Evolutionary conservation across 192 early-diverging fungal genomes (phyloP), one percentile per base, ranked within the genome.

Genomic region (Coemansia guatemalensis): DNA sequence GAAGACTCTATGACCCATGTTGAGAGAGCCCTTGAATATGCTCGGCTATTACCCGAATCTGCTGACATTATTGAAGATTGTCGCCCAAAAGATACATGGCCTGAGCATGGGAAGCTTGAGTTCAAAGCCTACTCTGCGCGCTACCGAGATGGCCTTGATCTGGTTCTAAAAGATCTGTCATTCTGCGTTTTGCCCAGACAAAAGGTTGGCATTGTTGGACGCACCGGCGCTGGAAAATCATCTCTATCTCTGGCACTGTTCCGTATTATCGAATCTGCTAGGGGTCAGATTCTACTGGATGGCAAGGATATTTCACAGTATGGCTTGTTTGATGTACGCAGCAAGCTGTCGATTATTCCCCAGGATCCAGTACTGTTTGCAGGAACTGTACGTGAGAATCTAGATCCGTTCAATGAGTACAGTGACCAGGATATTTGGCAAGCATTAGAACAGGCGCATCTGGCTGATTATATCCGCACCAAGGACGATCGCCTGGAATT

Each of bases 81-180:
- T 11, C 14, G 17, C 8, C 48, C 59, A 3, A 9, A 14, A 20
- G 26, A 30, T 12, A 2, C 0, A 4, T 61, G 59, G 59, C 59
- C 59, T 8, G 49, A 52, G 0, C 48, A 51, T 1, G 59, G 59
- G 2, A 20, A 12, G n/a, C 3, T 61, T 32, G 59, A 61, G 59
- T 61, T 61, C 5, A 61, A 61, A 14, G 20, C 24, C 59, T 61
- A 61, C 30, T 61, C 59, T 27, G 51, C 59, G 4, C 59, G 93
- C 24, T 95, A 97, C 73, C 85, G 93, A 9, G 69, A 85, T 7
- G 92, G 83, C 0, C 75, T 97, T n/a, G 90, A 93, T 62, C 67
- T 94, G 29, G 91, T 92, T 1, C 81, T 97, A 22, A 87, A 85
- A 48, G 82, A 71, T 7, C 18, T 69, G 56, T 60, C 58, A 41